A percentile compares a stretch with the other conserved stretches of the same genome.
These are phyloP conservation scores for Cryphonectria japonica DNA, from an alignment of 2,329 filamentous ascomycete genomes.

Conservation along the genomic window DNA sequence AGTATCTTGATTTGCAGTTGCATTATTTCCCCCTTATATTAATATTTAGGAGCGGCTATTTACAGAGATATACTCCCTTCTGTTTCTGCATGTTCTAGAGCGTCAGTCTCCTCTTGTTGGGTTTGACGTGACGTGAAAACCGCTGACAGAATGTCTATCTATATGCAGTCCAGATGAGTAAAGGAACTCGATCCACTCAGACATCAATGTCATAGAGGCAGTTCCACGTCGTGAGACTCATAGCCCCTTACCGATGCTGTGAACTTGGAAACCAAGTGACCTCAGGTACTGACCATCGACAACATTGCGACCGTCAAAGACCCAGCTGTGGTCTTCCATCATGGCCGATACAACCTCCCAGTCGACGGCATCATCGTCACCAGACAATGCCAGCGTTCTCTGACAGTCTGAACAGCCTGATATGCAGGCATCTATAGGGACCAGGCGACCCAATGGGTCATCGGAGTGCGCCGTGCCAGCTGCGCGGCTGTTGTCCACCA, in stretches of 20 bases:
- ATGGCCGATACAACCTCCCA: conserved; percentile 26
- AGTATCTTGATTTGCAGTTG: too few species aligned
- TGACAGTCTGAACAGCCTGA: conserved; percentile 24
- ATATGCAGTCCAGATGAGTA: too few species aligned
- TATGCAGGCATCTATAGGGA: conserved; percentile 2
- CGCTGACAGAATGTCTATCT: neutral
- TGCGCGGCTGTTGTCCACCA: conserved; percentile 23
- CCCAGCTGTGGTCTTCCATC: conserved; percentile 30
- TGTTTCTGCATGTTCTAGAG: too few species aligned
- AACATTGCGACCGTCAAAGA: conserved; percentile 29
- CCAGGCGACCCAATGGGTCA: conserved; percentile 7
- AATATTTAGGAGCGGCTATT: too few species aligned
- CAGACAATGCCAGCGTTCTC: conserved; percentile 18
- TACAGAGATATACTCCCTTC: too few species aligned
- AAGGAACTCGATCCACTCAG: too few species aligned
- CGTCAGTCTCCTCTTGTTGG: neutral
- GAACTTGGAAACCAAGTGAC: conserved; percentile 29
- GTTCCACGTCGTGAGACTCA: neutral
- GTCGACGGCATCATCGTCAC: conserved; percentile 25
- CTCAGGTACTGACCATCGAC: conserved; percentile 25
- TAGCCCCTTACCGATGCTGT: conserved; percentile 29
- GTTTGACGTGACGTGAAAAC: neutral
- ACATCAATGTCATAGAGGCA: too few species aligned
- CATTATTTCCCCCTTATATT: too few species aligned
- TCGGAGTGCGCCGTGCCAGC: conserved; percentile 21